Base-by-base conservation (phyloP, 768 basidiomycete species). In the Rhizopogon rudus region DNA sequence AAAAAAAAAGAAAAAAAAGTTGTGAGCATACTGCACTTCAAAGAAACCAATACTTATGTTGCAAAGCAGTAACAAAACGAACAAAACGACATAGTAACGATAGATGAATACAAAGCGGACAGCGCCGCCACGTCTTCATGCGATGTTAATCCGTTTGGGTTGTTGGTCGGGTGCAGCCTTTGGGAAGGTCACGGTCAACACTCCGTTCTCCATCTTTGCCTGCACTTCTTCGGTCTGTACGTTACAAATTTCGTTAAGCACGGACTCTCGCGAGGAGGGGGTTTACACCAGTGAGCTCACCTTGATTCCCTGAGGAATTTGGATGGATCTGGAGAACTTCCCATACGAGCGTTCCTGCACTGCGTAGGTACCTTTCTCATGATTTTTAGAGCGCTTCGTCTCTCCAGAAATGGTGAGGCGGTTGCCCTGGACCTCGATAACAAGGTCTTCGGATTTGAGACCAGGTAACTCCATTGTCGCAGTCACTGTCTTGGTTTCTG, bases 391-490 rank as follows among this genome's bases (percentile, higher is more conserved):
- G 41, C 62, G 49, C 44, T 68, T 73, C 22, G 63, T 70, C 68
- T 85, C 78, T 9, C 81, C 83, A 2, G 80, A 77, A 46, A 85
- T 64, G 42, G 67, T 77, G 50, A 86, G 76, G 2, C 73, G 67
- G 55, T 77, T 76, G 57, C 77, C 73, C 55, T 77, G 73, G 8
- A 82, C 61, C 53, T 83, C 81, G 59, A 84, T 77, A 48, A 68
- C 67, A 44, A 84, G 70, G 57, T 83, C 68, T 49, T 84, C 77
- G 28, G 79, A 77, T 54, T 70, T 70, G 37, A 83, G 33, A 17
- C 83, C 83, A 0, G 84, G 82, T 7, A 86, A 69, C 60, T 85
- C 83, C 61, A 84, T 81, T 9, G 73, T 67, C 43, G 82, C 82
- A 1, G 78, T 81, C 39, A 84, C 77, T 33, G 70, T 62, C 61